Evolutionary conservation across 352 stramenopile species (phyloP), one percentile per base, ranked within the genome.

Genomic region (Phytopythium ostracodes): DNA sequence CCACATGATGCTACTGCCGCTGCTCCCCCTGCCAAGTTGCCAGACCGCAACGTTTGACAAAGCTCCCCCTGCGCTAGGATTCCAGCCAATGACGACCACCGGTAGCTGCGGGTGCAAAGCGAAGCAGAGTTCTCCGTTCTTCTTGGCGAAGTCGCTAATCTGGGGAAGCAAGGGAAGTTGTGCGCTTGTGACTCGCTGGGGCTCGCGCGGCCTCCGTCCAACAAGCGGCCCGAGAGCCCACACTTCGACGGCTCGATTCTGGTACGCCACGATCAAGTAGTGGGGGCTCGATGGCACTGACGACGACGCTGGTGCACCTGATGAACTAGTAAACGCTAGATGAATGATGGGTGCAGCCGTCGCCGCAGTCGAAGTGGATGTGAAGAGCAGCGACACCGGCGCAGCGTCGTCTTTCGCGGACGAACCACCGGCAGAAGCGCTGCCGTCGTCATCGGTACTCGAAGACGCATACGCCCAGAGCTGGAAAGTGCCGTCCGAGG

Each of bases 401-500:
- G 58, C 72, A 8, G 54, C 51, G 8, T 75, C 69, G 11, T 74
- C 61, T 4, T 66, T 62, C 18, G 67, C 70, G 27, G 58, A 56
- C 25, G 46, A 31, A 29, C 15, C 46, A 1, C 58, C 59, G 22
- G 66, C 65, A 51, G 58, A 11, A 1, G 31, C 11, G 10, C 20
- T 7, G 25, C 8, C 31, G 6, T 60, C 61, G 4, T 84, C 80
- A 22, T 84, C 73, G 52, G 75, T 71, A 12, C 56, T 61, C 2
- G 56, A 62, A 24, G 68, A 43, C 14, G 69, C 50, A 40, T 89
- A 88, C 9, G 59, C 65, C 76, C 76, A 92, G 20, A 92, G 66
- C 59, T 88, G 79, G 27, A 91, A 68, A 18, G 67, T 77, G 50
- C 85, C 85, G 56, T 94, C 85, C 3, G 75, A 83, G 10, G 74